Conservation (phyloP, 2,329 filamentous ascomycete species). For the Ilyonectria sp. region DNA sequence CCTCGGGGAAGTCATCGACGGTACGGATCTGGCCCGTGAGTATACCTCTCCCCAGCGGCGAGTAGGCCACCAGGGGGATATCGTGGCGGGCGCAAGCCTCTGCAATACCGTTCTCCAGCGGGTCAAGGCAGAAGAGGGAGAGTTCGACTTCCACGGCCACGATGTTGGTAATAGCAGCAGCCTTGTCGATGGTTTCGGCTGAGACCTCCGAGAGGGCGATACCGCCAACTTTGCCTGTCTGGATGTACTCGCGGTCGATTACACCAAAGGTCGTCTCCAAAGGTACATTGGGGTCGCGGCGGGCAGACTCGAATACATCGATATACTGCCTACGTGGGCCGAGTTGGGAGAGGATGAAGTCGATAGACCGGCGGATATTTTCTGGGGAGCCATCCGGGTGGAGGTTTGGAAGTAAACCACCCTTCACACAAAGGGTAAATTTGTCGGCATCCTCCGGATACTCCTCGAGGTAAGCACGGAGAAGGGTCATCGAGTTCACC, state of each 20-base stretch:
- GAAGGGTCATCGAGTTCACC: slow-evolving; percentile 66
- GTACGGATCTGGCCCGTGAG: slow-evolving; percentile 67
- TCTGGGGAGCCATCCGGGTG: slow-evolving; percentile 57
- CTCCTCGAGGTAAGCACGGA: slow-evolving; percentile 63
- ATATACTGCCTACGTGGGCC: slow-evolving; percentile 61
- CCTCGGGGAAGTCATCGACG: slow-evolving; percentile 68
- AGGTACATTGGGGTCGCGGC: slow-evolving; percentile 62
- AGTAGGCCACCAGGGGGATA: slow-evolving; percentile 78
- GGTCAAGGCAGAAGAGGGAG: slow-evolving; percentile 10
- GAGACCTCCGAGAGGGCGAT: slow-evolving; percentile 62
- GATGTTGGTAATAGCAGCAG: slow-evolving; percentile 56
- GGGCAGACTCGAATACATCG: slow-evolving; percentile 65
- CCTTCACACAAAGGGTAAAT: slow-evolving; percentile 70
- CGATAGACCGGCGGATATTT: slow-evolving; percentile 65
- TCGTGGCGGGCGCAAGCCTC: slow-evolving; percentile 51
- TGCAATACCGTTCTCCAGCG: slow-evolving; percentile 9
- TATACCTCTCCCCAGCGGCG: slow-evolving; percentile 72
- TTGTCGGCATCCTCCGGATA: slow-evolving; percentile 70
- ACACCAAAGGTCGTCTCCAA: slow-evolving; percentile 58
- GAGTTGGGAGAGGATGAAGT: slow-evolving; percentile 59
- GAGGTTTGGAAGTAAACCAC: slow-evolving; percentile 59
- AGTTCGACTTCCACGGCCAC: slow-evolving; percentile 63
- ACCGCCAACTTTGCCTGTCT: slow-evolving; percentile 61
- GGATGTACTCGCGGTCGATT: slow-evolving; percentile 58
- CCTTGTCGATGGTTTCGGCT: slow-evolving; percentile 60